Evolutionary conservation across 495 filamentous ascomycete genomes (phyloP), one percentile per base, ranked within the genome.

Genomic region (Talaromyces borbonicus): DNA sequence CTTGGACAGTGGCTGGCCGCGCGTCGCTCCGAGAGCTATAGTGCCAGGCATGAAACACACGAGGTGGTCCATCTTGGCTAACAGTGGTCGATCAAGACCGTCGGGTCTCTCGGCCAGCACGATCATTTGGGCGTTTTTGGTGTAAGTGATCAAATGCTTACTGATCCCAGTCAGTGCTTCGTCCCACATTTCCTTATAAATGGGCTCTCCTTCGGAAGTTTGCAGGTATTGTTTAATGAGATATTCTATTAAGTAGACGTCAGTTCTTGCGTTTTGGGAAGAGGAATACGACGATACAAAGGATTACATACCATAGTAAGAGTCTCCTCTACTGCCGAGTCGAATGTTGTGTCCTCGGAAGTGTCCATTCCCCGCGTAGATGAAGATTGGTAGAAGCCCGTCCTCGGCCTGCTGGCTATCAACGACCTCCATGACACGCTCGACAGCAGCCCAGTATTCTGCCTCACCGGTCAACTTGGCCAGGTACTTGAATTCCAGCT

Each of bases 41-140:
- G 90, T 95, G 25, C 92, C 93, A 0, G 92, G 90, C 75, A 96
- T 84, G 71, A 97, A 99, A 69, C 92, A 99, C 30, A 90, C 90
- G 6, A 97, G 72, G 60, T 99, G 92, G 56, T 97, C 92, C 93
- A 99, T 97, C 65, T 97, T 97, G 15, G 90, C 85, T 0, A 72
- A 76, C 5, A 95, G 56, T 0, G 58, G 38, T 1, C 70, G 65
- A 18, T 74, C 58, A 9, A 99, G 68, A 9, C 93, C 93, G 23
- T 66, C 63, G 0, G 87, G 90, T 15, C 87, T 79, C 60, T 99
- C 92, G 26, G 78, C 90, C 22, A 97, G 76, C 39, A 96, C 78
- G 25, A 90, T 90, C 51, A 95, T 78, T 43, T 81, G 75, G 2
- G 81, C 82, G 6, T 82, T 78, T 42, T 81, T 76, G 4, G 88